Base-by-base conservation (phyloP, 2,329 filamentous ascomycete genomes). In the Colletotrichum sp. region DNA sequence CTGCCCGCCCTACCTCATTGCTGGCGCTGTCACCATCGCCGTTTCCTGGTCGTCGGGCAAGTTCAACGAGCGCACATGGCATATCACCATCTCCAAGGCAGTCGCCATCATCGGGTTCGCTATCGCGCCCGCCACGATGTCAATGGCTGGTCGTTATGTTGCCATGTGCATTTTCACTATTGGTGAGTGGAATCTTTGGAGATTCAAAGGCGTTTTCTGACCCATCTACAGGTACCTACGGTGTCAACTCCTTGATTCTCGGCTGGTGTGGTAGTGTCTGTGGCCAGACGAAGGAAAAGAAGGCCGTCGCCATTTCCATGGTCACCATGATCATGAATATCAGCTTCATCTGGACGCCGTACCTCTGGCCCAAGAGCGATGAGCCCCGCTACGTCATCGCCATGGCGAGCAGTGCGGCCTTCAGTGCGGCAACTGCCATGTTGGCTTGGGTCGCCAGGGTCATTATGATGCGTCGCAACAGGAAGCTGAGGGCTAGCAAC, bases 241-340 rank as follows among this genome's bases (percentile, higher is more conserved):
- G 76, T 21, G 86, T 87, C 60, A 87, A 87, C 77, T 82, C 80
- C n/a, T 81, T 87, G 66, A 85, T 82, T 34, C 81, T 82, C 7
- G 81, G 85, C 24, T 83, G 86, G 72, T 85, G 85, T 59, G 86
- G 85, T 78, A 84, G 83, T 7, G 82, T 82, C 6, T 82, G 81
- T 16, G 85, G 83, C 7, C 86, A 87, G 78, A 87, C 85, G 1
- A 86, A 85, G 34, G 86, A 87, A 78, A 87, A 87, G 80, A 86
- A 86, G 75, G 86, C 86, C 7, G 83, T 81, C 10, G 80, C 82
- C 9, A 78, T 85, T 5, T 80, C 80, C 12, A 83, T 85, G 21
- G 79, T 82, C 2, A 82, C 79, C 9, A 76, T 76, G 44, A 75
- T 81, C 30, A 79, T 79, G 73, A 80, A 80, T 65, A 16, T 79